phyloP scores from a whole-genome alignment of 106 monocot species.

The Apostasia ramifera region DNA sequence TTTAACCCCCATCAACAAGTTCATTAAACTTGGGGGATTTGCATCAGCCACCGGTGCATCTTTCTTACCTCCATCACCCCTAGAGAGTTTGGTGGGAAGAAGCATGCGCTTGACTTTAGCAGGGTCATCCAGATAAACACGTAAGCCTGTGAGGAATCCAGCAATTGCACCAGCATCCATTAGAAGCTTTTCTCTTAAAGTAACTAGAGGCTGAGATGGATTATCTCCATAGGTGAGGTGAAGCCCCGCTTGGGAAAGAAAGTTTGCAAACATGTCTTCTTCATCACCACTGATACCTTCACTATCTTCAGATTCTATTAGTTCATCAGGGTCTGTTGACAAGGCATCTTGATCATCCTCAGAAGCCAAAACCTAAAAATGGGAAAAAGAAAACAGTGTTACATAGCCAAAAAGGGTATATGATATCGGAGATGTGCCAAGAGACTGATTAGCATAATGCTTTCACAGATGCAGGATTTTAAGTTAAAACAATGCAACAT shows the following conservation, averaged over 20 bases:
- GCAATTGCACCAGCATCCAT: slow-evolving; percentile 89
- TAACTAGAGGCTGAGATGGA: slow-evolving; percentile 68
- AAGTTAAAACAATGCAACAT: no score
- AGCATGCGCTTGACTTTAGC: slow-evolving; percentile 89
- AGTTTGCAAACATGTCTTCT: slow-evolving; percentile 77
- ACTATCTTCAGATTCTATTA: slow-evolving; percentile 85
- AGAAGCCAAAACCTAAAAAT: slow-evolving; percentile 75
- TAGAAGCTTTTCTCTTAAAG: slow-evolving; percentile 82
- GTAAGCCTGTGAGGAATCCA: slow-evolving; percentile 74
- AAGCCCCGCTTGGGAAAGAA: slow-evolving; percentile 85
- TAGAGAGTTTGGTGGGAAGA: slow-evolving; percentile 72
- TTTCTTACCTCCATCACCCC: slow-evolving; percentile 41
- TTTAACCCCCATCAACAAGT: slow-evolving; percentile 83
- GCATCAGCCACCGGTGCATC: slow-evolving; percentile 40
- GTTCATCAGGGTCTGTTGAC: slow-evolving; percentile 88
- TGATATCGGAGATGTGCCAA: background rate
- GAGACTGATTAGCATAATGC: background rate
- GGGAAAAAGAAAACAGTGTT: background rate
- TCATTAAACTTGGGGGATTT: slow-evolving; percentile 75
- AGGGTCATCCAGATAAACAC: slow-evolving; percentile 84
- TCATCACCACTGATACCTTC: slow-evolving; percentile 79
- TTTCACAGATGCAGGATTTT: no score
- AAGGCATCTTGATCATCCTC: slow-evolving; percentile 90
- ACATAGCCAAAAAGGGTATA: background rate
- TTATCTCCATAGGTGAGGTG: slow-evolving; percentile 77